These are phyloP conservation scores for Vitis cinerea DNA, from an alignment of 164 flowering plant genomes.

Conservation along the genomic window DNA sequence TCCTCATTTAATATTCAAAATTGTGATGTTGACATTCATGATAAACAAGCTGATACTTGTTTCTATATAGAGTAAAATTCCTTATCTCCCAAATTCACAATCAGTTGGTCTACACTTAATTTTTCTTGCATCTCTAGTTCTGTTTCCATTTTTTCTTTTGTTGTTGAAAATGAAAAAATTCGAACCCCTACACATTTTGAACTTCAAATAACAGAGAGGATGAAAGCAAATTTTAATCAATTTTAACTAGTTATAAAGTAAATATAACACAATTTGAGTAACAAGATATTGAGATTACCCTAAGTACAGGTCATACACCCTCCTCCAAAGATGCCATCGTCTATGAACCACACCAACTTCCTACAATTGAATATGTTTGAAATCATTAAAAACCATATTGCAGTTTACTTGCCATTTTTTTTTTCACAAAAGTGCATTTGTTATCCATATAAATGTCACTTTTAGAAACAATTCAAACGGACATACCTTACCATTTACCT, in stretches of 20 bases:
- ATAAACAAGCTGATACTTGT: neutral
- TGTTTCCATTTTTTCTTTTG: no score
- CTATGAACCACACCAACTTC: slow-evolving; percentile 96
- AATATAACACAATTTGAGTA: neutral
- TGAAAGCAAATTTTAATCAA: no score
- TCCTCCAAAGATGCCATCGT: slow-evolving; percentile 99
- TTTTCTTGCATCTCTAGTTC: no score
- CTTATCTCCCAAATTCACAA: neutral
- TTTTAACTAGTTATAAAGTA: neutral
- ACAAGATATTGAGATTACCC: slow-evolving; percentile 55
- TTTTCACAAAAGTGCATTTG: neutral
- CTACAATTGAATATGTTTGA: slow-evolving; percentile 33
- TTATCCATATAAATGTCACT: neutral
- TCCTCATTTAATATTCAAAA: no score
- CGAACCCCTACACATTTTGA: neutral
- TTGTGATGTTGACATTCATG: neutral
- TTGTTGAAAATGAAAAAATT: neutral
- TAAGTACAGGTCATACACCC: slow-evolving; percentile 90
- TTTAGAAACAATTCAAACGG: neutral
- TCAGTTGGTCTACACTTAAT: neutral
- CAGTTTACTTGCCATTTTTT: neutral
- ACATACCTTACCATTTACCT: slow-evolving; percentile 89
- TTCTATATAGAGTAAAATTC: neutral
- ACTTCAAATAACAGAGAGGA: neutral
- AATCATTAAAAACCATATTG: neutral